Percentiles rank a stretch among this genome's conserved stretches.
Evolutionary conservation across 306 rosid species (phyloP).

Genomic region (Glycine latifolia): DNA sequence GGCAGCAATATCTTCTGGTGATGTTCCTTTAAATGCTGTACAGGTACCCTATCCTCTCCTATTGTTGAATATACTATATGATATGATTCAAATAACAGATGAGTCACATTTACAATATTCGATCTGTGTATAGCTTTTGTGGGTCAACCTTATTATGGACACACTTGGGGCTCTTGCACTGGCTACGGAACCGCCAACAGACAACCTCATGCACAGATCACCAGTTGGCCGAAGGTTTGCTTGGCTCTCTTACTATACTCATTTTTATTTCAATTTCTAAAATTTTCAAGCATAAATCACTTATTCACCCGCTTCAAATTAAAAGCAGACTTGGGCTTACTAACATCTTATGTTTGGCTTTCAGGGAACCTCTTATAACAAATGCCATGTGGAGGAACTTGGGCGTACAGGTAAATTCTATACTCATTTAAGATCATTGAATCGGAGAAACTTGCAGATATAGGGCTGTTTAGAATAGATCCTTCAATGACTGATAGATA

Average conservation of each 20-base stretch:
- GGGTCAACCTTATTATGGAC: constrained; percentile 99
- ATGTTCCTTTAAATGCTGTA: constrained; percentile 92
- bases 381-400: constrained; percentile 99
- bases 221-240: constrained; percentile 96
- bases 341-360: constrained; percentile 47
- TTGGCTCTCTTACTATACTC: too few species aligned
- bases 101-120: too few species aligned
- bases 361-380: constrained; percentile 96
- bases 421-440: too few species aligned
- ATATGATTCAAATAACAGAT: too few species aligned
- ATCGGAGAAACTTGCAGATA: too few species aligned
- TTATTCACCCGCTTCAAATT: neutral
- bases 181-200: constrained; percentile 99
- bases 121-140: constrained; percentile 68
- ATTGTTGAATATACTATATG: neutral
- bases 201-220: constrained; percentile 79
- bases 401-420: constrained; percentile 69
- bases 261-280: neutral
- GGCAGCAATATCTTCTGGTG: constrained; percentile 84
- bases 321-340: neutral
- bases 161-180: constrained; percentile 97
- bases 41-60: constrained; percentile 65
- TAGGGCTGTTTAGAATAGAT: too few species aligned
- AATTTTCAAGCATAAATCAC: neutral
- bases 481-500: too few species aligned